These are phyloP conservation scores for Termitomyces heimii DNA, from an alignment of 768 basidiomycete genomes.

Conservation along the genomic window DNA sequence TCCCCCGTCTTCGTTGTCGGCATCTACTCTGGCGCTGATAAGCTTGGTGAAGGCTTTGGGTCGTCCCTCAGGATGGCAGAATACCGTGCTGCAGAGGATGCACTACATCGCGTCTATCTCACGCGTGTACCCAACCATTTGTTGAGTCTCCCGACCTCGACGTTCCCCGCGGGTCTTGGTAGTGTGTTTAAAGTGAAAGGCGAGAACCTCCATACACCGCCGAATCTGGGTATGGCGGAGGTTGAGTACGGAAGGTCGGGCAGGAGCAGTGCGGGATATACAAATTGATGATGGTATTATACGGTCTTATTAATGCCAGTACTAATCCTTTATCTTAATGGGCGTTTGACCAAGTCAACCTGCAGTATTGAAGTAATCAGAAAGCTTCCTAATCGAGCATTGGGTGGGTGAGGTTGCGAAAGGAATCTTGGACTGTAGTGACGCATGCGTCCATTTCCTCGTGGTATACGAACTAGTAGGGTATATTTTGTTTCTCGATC, in stretches of 20 bases:
- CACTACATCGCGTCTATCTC: conserved; percentile 77
- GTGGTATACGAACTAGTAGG: conserved; percentile 4
- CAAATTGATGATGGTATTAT: conserved; percentile 3
- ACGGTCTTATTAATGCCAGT: not conserved
- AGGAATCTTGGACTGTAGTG: too few relatives aligned
- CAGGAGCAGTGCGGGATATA: conserved; percentile 29
- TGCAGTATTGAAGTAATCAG: not conserved
- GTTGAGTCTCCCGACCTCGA: conserved; percentile 66
- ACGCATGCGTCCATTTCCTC: not conserved
- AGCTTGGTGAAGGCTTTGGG: conserved; percentile 94
- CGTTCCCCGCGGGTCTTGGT: conserved; percentile 55
- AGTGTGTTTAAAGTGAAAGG: conserved; percentile 43
- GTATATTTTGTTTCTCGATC: not conserved
- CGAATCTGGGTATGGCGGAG: conserved; percentile 55
- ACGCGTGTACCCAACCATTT: conserved; percentile 67
- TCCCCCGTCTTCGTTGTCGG: conserved; percentile 96
- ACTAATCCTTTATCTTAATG: conserved; percentile 3
- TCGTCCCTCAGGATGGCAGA: conserved; percentile 93
- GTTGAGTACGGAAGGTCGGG: conserved; percentile 66
- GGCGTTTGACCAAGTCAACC: not conserved
- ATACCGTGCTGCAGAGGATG: conserved; percentile 85
- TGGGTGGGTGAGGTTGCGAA: too few relatives aligned
- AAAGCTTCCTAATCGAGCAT: not conserved
- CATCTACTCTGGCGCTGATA: conserved; percentile 74
- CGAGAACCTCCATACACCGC: conserved; percentile 44